Conservation (phyloP, 148 eudicot genomes). For the Simmondsia chinensis region DNA sequence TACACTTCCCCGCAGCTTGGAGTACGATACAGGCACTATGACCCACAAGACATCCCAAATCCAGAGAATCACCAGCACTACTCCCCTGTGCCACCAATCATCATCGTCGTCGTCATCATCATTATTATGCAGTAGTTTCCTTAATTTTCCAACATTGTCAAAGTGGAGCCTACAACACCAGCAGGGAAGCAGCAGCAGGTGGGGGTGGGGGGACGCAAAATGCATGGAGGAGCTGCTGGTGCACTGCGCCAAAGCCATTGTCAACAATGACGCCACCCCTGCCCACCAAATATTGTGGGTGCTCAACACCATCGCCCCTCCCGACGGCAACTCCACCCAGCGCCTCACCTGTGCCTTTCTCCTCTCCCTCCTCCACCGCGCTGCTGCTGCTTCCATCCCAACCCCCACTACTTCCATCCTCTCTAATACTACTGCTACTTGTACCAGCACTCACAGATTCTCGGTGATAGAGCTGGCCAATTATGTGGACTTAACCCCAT, state of each 20-base stretch:
- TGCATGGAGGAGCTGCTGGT: constrained; percentile 83
- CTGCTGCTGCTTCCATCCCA: constrained; percentile 36
- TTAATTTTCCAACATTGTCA: too few species aligned
- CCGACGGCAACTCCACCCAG: constrained; percentile 76
- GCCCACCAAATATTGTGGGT: constrained; percentile 93
- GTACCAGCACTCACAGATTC: constrained; percentile 32
- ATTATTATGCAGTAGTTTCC: constrained; percentile 11
- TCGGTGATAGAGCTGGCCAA: constrained; percentile 67
- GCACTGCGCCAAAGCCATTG: constrained; percentile 86
- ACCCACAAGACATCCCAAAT: too few species aligned
- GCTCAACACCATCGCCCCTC: constrained; percentile 69
- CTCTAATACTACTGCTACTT: constrained; percentile 5
- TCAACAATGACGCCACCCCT: constrained; percentile 65
- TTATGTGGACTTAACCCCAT: constrained; percentile 82
- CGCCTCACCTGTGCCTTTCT: constrained; percentile 78
- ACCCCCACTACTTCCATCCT: constrained; percentile 21
- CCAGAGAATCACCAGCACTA: too few species aligned
- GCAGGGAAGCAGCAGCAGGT: too few species aligned
- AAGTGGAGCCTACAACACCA: too few species aligned
- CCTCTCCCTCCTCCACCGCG: constrained; percentile 68
- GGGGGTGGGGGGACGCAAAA: constrained; percentile 58
- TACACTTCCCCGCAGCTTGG: too few species aligned
- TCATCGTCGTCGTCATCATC: constrained; percentile 4
- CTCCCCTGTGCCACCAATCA: too few species aligned
- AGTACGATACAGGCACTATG: too few species aligned